Evolutionary conservation across 116 monocot genomes (phyloP).

Genomic region (Papilionanthe hybrid): DNA sequence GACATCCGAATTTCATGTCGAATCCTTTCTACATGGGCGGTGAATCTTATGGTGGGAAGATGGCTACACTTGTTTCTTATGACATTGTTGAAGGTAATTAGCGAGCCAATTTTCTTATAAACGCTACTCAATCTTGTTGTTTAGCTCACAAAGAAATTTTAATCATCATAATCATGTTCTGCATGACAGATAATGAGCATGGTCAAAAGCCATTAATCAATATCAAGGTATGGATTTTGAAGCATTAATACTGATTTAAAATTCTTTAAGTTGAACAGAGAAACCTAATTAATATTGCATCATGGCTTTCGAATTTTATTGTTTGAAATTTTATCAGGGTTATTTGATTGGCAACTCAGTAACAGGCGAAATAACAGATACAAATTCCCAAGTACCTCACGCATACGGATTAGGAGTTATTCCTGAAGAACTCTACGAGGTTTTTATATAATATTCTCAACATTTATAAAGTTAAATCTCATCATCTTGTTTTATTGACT

Average conservation of each 20-base stretch:
- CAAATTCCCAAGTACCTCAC: not conserved
- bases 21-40: conserved; percentile 13
- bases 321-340: conserved; percentile 1
- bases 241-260: not conserved
- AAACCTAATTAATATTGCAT: no score
- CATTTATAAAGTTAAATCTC: no score
- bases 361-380: not conserved
- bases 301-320: not conserved
- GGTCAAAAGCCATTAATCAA: not conserved
- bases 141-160: not conserved
- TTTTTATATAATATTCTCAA: not conserved
- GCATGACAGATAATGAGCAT: not conserved
- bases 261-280: no score
- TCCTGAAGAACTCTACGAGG: conserved; percentile 10
- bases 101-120: no score
- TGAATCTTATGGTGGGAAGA: conserved; percentile 13
- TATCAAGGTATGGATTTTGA: not conserved
- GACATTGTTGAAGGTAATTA: not conserved
- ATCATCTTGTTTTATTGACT: no score
- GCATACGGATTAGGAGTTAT: conserved; percentile 13
- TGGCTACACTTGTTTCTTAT: not conserved
- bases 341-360: conserved; percentile 8
- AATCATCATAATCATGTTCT: not conserved
- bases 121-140: not conserved
- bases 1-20: conserved; percentile 10